These are phyloP conservation scores for Macrolepiota albuminosa DNA, from an alignment of 768 basidiomycete genomes.

Conservation along the genomic window DNA sequence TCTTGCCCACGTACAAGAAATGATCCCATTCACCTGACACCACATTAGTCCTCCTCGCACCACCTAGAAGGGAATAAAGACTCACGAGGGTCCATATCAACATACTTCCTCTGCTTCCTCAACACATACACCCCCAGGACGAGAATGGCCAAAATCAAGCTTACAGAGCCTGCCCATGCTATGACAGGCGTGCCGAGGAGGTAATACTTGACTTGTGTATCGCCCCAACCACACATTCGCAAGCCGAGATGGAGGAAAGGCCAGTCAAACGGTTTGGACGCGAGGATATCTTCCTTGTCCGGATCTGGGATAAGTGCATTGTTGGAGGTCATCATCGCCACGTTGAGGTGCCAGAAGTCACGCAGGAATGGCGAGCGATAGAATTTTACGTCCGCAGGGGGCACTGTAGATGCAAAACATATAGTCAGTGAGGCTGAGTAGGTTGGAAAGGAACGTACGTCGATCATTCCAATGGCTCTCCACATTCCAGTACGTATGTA, in stretches of 20 bases:
- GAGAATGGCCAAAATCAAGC: constrained; percentile 51
- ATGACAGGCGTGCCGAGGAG: constrained; percentile 88
- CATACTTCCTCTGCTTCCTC: constrained; percentile 82
- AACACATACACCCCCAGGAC: constrained; percentile 67
- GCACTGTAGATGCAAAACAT: constrained; percentile 47
- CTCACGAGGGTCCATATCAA: constrained; percentile 86
- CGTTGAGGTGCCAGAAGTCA: constrained; percentile 98
- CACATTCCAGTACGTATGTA: constrained; percentile 96
- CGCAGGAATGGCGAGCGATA: constrained; percentile 91
- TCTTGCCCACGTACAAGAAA: constrained; percentile 87
- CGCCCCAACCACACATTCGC: constrained; percentile 97
- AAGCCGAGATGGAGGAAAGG: constrained; percentile 85
- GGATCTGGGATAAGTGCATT: constrained; percentile 97
- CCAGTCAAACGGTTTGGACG: constrained; percentile 91
- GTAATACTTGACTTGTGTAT: constrained; percentile 86
- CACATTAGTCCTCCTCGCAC: background rate
- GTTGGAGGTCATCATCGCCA: constrained; percentile 99
- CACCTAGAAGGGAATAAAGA: constrained; percentile 12
- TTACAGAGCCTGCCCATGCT: constrained; percentile 80
- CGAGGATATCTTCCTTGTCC: constrained; percentile 97
- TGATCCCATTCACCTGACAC: constrained; percentile 84
- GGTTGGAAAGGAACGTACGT: constrained; percentile 46
- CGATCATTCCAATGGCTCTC: constrained; percentile 97
- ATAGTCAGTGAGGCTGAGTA: background rate
- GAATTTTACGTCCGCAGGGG: constrained; percentile 73